Evolutionary conservation across 306 rosid genomes (phyloP).

Genomic region (Vachellia pachyceras): DNA sequence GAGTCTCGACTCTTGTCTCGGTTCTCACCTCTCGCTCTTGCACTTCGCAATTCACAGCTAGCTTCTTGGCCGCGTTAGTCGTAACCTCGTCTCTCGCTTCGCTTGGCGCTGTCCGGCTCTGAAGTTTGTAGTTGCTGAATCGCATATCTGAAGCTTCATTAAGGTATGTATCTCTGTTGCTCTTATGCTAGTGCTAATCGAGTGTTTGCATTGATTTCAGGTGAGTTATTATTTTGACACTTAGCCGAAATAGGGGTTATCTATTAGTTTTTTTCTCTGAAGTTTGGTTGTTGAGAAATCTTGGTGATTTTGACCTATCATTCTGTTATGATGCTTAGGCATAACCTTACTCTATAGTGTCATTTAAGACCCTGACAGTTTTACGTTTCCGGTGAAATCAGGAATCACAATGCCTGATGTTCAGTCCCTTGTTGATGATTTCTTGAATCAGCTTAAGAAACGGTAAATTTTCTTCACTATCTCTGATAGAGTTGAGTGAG

Average conservation of each 20-base stretch:
- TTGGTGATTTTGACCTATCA: background rate
- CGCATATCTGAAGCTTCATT: no score
- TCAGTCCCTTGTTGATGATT: slow-evolving; percentile 73
- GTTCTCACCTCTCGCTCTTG: no score
- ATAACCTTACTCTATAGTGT: background rate
- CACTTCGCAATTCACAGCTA: no score
- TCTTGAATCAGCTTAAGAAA: slow-evolving; percentile 72
- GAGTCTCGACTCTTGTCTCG: no score
- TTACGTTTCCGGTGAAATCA: slow-evolving; percentile 45
- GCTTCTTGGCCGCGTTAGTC: no score
- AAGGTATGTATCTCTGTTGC: no score
- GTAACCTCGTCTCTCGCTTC: no score
- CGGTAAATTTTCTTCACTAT: slow-evolving; percentile 52
- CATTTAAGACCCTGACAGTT: background rate
- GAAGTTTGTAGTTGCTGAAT: no score
- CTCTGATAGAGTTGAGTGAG: slow-evolving; percentile 23
- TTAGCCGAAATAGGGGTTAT: background rate
- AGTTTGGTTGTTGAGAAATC: slow-evolving; percentile 19
- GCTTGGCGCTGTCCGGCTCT: no score
- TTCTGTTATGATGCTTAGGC: background rate
- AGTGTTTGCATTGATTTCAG: background rate
- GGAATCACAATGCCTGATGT: slow-evolving; percentile 80
- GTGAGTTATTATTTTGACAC: background rate
- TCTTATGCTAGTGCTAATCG: background rate
- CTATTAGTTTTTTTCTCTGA: background rate